Conservation (phyloP, 2,329 filamentous ascomycete genomes). For the Cladophialophora psammophila region DNA sequence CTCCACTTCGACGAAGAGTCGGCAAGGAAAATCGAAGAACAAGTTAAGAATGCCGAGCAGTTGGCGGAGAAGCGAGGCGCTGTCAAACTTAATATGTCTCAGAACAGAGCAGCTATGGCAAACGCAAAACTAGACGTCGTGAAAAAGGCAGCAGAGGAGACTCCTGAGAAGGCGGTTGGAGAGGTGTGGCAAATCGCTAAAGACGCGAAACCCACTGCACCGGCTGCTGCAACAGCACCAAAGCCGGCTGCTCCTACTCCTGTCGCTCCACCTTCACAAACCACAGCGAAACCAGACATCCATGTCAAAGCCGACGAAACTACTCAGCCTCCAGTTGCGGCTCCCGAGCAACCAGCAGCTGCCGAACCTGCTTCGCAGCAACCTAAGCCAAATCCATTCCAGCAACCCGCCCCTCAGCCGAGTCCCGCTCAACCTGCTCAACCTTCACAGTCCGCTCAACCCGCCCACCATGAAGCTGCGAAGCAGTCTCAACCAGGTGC, state of each 20-base stretch:
- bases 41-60: slow-evolving; percentile 59
- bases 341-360: slow-evolving; percentile 31
- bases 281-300: slow-evolving; percentile 23
- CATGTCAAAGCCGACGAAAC: slow-evolving; percentile 32
- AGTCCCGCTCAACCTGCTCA: neutral
- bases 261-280: slow-evolving; percentile 25
- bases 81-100: slow-evolving; percentile 78
- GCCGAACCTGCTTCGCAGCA: slow-evolving; percentile 30
- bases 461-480: slow-evolving; percentile 23
- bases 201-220: slow-evolving; percentile 62
- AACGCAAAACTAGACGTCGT: slow-evolving; percentile 79
- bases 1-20: slow-evolving; percentile 58
- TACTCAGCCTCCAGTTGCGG: slow-evolving; percentile 30
- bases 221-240: slow-evolving; percentile 39
- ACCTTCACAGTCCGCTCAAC: neutral
- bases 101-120: slow-evolving; percentile 70
- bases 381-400: slow-evolving; percentile 7
- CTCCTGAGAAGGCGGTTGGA: slow-evolving; percentile 79
- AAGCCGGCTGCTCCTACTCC: slow-evolving; percentile 28
- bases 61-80: slow-evolving; percentile 78
- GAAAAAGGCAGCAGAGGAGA: slow-evolving; percentile 81
- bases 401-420: neutral
- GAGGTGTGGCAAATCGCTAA: slow-evolving; percentile 90
- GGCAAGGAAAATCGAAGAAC: slow-evolving; percentile 51
- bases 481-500: slow-evolving; percentile 34